Evolutionary conservation across 495 filamentous ascomycete genomes (phyloP), one percentile per base, ranked within the genome.

Genomic region (Neurospora intermedia): DNA sequence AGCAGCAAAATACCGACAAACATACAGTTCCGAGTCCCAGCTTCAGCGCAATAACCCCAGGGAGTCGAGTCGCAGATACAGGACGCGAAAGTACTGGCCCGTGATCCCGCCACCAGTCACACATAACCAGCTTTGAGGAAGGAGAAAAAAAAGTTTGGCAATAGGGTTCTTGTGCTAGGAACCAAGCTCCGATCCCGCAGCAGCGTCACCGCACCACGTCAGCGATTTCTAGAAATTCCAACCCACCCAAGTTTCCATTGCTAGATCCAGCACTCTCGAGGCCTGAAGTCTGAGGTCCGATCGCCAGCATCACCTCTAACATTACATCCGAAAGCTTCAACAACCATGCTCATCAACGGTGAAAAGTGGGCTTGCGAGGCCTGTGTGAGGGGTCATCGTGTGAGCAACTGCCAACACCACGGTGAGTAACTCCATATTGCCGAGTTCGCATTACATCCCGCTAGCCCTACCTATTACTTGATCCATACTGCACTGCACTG

Each of bases 301-400:
- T 69, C 31, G 54, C 31, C 42, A 46, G 38, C 62, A 43, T 69
- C 43, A 40, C 59, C 54, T 45, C 31, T 59, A 42, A 70, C 43
- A 23, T 46, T 23, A 9, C n/a, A 23, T 43, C 41, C 69, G 66
- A 42, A 15, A 38, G 15, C 66, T 46, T 70, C 39, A 13, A 43
- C 80, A 77, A 78, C 77, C 71, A 95, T 95, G 92, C 85, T 95
- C 81, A 93, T 94, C 81, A 88, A 93, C 83, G 92, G 92, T 82
- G 92, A 95, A 86, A 95, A 95, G 85, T 95, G 87, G 84, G 91
- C 91, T 81, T 97, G 93, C 85, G 93, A 97, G 86, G 93, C 93
- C 86, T 97, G 93, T 85, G 92, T 97, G 82, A 88, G 93, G 83
- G 93, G 93, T 80, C 93, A 97, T 85, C 91, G 93, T 80, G 93